These are phyloP conservation scores for Gloeophyllum trabeum DNA, from an alignment of 768 basidiomycete genomes.

Conservation along the genomic window DNA sequence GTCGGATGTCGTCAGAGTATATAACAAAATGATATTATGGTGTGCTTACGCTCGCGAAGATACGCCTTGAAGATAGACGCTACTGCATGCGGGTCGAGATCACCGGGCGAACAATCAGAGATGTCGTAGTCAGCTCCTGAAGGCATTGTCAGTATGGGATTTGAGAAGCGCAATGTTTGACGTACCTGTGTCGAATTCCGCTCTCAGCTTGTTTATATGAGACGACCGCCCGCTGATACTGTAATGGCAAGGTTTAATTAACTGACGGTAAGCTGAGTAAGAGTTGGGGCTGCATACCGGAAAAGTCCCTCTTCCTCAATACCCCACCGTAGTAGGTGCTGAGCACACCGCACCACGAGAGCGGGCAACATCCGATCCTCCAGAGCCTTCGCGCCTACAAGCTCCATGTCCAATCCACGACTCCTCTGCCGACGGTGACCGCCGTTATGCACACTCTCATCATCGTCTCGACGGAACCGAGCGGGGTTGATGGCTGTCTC, in stretches of 20 bases:
- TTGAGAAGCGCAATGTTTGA: constrained; percentile 13
- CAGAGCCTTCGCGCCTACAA: constrained; percentile 7
- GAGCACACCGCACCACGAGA: constrained; percentile 69
- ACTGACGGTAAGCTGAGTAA: constrained; percentile 5
- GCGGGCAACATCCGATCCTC: constrained; percentile 45
- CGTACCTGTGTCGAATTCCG: constrained; percentile 74
- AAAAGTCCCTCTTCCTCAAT: constrained; percentile 81
- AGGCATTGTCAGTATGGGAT: constrained; percentile 3
- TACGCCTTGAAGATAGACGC: constrained; percentile 89
- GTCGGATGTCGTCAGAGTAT: constrained; percentile 5
- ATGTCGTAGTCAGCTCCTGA: constrained; percentile 83
- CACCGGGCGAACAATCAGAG: constrained; percentile 64
- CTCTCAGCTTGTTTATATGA: constrained; percentile 63
- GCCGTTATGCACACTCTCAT: constrained; percentile 3
- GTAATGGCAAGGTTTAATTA: constrained; percentile 5
- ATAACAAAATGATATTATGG: constrained; percentile 3
- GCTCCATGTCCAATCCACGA: constrained; percentile 5
- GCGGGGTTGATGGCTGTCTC: constrained; percentile 38
- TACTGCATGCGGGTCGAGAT: constrained; percentile 91
- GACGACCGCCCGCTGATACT: constrained; percentile 79
- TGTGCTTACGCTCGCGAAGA: constrained; percentile 75
- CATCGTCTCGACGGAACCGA: constrained; percentile 5
- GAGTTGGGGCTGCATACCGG: constrained; percentile 35
- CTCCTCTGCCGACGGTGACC: neutral
- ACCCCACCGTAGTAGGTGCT: constrained; percentile 76